Evolutionary conservation across 176 grass and related monocot genomes (phyloP).

Genomic region (Phoenix dactylifera): DNA sequence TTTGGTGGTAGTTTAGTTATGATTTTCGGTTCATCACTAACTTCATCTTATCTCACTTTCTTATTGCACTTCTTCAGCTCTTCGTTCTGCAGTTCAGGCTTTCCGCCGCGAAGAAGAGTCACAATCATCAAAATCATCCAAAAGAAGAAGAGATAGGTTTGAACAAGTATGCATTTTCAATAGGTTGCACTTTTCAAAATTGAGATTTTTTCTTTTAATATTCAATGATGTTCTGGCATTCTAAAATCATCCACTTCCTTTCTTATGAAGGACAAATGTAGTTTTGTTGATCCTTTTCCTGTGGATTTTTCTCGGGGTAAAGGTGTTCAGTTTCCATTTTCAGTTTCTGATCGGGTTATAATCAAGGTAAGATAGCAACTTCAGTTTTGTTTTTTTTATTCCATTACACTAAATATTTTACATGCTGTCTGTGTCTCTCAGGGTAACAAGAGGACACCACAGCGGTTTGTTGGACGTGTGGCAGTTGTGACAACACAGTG

Average conservation of each 20-base stretch:
- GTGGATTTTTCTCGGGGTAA: conserved; percentile 51
- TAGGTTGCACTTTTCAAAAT: neutral
- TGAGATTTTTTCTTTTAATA: neutral
- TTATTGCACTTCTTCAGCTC: conserved; percentile 43
- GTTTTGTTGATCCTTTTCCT: conserved; percentile 39
- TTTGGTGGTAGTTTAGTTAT: too few species aligned
- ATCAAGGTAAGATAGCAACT: conserved; percentile 56
- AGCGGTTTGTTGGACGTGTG: conserved; percentile 57
- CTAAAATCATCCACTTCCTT: conserved; percentile 17
- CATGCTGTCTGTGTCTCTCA: neutral
- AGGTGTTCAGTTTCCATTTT: conserved; percentile 71
- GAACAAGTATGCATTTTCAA: conserved; percentile 36
- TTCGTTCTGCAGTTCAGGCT: conserved; percentile 74
- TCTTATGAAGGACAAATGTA: conserved; percentile 57
- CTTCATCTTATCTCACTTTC: neutral
- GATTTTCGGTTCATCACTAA: too few species aligned
- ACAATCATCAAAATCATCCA: conserved; percentile 36
- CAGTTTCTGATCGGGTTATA: conserved; percentile 62
- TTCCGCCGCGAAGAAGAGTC: conserved; percentile 60
- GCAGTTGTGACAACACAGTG: conserved; percentile 79
- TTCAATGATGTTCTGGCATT: neutral
- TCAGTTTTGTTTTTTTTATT: neutral
- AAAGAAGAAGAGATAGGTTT: conserved; percentile 57
- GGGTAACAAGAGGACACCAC: conserved; percentile 83
- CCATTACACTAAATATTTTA: neutral